These are phyloP conservation scores for Hordeum vulgare DNA, from an alignment of 176 grass and related monocot species.

Conservation along the genomic window DNA sequence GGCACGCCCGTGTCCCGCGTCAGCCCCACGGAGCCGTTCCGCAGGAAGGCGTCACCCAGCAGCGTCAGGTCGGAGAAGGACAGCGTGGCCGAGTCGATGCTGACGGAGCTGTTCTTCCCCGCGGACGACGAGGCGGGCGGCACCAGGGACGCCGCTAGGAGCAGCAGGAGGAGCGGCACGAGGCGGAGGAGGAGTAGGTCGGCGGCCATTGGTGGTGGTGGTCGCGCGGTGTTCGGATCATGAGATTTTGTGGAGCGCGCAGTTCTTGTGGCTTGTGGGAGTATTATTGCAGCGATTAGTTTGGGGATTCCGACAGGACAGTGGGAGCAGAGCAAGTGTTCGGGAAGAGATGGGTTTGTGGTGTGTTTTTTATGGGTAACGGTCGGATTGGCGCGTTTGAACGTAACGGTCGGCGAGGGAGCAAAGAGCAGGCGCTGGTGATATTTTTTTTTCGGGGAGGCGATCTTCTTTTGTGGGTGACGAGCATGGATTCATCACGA, in stretches of 20 bases:
- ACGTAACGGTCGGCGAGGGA: slow-evolving; percentile 51
- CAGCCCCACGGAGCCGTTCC: slow-evolving; percentile 63
- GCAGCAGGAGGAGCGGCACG: background rate
- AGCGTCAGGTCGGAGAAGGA: slow-evolving; percentile 74
- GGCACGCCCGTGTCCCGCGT: slow-evolving; percentile 76
- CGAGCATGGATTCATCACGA: too few relatives aligned
- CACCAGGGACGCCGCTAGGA: background rate
- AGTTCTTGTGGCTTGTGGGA: background rate
- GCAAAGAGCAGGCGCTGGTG: background rate
- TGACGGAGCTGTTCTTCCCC: slow-evolving; percentile 18
- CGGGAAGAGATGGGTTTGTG: background rate
- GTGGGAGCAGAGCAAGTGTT: background rate
- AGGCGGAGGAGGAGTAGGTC: background rate
- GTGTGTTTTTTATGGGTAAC: slow-evolving; percentile 28
- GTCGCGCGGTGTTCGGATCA: background rate
- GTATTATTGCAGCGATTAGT: slow-evolving; percentile 10
- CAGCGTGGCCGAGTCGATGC: slow-evolving; percentile 63
- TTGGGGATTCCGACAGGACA: background rate
- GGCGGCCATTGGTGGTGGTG: slow-evolving; percentile 12
- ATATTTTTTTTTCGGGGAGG: background rate
- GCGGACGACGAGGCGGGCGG: background rate
- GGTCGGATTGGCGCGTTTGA: slow-evolving; percentile 67
- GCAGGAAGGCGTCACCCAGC: slow-evolving; percentile 80
- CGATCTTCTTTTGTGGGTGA: background rate
- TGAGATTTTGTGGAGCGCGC: background rate